phyloP scores from a whole-genome alignment of 208 protist genomes.

The Jaenimonas drosophilae region DNA sequence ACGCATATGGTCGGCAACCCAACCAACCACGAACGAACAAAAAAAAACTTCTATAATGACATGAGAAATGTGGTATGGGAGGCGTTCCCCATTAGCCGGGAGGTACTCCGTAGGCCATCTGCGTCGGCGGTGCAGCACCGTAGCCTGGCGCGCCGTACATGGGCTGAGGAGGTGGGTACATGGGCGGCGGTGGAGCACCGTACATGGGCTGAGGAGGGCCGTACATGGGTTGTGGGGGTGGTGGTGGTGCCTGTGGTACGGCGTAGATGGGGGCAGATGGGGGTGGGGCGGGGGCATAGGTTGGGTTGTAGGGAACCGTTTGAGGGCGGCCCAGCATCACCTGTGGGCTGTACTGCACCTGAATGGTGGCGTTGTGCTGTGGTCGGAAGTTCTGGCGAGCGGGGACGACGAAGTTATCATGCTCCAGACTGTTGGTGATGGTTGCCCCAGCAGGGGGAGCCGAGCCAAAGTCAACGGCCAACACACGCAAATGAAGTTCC shows the following conservation, averaged over 20 bases:
- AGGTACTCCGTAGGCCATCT: constrained; percentile 4
- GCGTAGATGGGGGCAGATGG: no score
- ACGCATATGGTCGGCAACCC: constrained; percentile 2
- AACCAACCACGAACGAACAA: constrained; percentile 1
- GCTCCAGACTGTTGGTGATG: constrained; percentile 2
- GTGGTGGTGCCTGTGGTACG: no score
- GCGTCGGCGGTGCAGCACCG: not conserved
- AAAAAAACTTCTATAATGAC: not conserved
- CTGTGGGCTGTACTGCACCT: not conserved
- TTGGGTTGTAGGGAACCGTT: no score
- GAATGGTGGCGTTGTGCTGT: not conserved
- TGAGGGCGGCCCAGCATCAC: not conserved
- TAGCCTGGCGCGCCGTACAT: not conserved
- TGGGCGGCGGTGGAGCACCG: not conserved
- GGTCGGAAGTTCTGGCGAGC: not conserved
- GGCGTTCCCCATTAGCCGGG: not conserved
- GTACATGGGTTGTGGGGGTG: not conserved
- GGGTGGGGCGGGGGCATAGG: no score
- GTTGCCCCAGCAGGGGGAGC: constrained; percentile 2
- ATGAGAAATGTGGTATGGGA: not conserved
- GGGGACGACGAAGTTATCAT: constrained; percentile 1
- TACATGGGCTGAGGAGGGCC: not conserved
- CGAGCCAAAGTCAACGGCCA: constrained; percentile 69
- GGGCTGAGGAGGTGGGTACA: not conserved
- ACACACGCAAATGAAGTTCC: constrained; percentile 48